phyloP scores from a whole-genome alignment of 2,329 filamentous ascomycete species.

The Corinectria fuckeliana region DNA sequence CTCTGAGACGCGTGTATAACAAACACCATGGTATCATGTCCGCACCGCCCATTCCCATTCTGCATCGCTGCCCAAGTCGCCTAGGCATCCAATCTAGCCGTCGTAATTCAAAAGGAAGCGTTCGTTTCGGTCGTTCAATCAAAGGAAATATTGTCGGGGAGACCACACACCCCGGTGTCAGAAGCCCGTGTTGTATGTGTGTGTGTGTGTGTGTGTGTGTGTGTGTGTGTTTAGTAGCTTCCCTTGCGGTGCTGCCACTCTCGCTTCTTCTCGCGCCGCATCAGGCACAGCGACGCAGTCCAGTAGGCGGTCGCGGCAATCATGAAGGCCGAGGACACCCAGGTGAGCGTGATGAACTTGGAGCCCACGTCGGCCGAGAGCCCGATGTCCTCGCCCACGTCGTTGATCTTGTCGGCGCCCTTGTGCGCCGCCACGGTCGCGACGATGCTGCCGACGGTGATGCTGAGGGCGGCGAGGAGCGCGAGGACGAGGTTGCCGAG shows the following conservation, averaged over 20 bases:
- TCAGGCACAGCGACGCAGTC: constrained; percentile 43
- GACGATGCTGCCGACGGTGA: constrained; percentile 52
- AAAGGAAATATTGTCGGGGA: too few relatives aligned
- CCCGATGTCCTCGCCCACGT: constrained; percentile 51
- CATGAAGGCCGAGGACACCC: constrained; percentile 56
- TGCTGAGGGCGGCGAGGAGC: constrained; percentile 44
- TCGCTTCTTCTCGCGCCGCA: constrained; percentile 38
- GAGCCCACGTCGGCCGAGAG: constrained; percentile 51
- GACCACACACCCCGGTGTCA: background rate
- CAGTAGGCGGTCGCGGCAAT: constrained; percentile 49
- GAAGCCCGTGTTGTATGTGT: background rate
- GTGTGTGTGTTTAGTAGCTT: constrained; percentile 3
- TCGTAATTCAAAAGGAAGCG: background rate
- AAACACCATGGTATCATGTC: constrained; percentile 11
- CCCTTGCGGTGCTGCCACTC: constrained; percentile 37
- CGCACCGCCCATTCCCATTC: background rate
- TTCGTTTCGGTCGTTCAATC: too few relatives aligned
- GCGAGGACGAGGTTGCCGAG: constrained; percentile 49
- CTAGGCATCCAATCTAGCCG: background rate
- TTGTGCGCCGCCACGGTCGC: constrained; percentile 50
- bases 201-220: too few relatives aligned
- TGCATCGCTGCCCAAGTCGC: constrained; percentile 6
- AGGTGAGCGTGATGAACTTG: constrained; percentile 54
- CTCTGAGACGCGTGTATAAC: background rate
- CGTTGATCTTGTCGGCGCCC: constrained; percentile 51